Base-by-base conservation (phyloP, 352 stramenopile genomes). In the Phytophthora tentaculata region DNA sequence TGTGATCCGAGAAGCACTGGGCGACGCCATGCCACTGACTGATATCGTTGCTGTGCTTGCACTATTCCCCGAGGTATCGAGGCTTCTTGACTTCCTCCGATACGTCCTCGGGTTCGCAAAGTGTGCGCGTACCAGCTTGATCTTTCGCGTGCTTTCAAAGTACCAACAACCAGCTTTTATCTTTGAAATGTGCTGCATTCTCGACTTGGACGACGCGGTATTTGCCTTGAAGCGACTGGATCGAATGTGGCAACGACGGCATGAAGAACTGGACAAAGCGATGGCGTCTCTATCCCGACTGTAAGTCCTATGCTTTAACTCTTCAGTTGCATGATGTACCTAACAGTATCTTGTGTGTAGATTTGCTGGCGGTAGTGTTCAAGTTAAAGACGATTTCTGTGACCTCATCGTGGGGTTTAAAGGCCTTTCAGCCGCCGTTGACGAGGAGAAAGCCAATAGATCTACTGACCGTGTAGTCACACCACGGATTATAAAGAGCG, bases 171-270 rank as follows among this genome's bases (percentile, higher is more conserved):
- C 81, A 8, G 63, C 20, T 5, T 89, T 90, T 41, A 69, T 92
- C 20, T 89, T 88, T 20, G 77, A 84, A n/a, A 87, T 92, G 71
- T 88, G 80, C 41, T 73, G 81, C 13, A 72, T 90, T 20, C 59
- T 89, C 37, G 84, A 92, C 48, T 56, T 84, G 26, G 84, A 92
- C 35, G 81, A 92, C 53, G 77, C 84, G 1, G 56, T 89, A 13
- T 92, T 89, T n/a, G 74, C 80, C 7, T 60, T 92, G 19, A 80
- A 76, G 35, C 61, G 80, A n/a, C 71, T 92, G 13, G 80, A 92
- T 29, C 80, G 67, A n/a, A 82, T 88, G 67, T 80, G 77, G 67
- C 61, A 73, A 20, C 64, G 50, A 2, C 56, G 73, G n/a, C 65
- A 73, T 3, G 50, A 69, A 2, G 56, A 64, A 0, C 26, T 84